Evolutionary conservation across 1,284 basidiomycete genomes (phyloP).

Genomic region (Ustilago sp.): DNA sequence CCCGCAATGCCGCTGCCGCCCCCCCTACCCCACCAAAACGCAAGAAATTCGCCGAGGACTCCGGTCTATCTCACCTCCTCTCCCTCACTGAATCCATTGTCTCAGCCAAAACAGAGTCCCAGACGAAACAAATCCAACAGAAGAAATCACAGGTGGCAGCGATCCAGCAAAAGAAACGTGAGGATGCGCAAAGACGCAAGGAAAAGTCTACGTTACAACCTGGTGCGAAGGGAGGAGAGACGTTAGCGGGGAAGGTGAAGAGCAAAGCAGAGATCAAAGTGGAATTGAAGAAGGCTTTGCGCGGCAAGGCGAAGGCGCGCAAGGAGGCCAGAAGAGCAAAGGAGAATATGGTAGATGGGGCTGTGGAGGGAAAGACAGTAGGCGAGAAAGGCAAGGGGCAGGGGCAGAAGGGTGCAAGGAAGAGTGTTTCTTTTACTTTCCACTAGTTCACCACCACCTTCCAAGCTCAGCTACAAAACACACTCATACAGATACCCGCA

Average conservation of each 20-base stretch:
- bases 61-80: conserved; percentile 39
- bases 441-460: conserved; percentile 5
- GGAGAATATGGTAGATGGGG: not conserved
- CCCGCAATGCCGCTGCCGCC: conserved; percentile 4
- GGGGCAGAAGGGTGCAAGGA: conserved; percentile 15
- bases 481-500: conserved; percentile 1
- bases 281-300: conserved; percentile 23
- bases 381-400: not conserved
- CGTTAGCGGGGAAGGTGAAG: conserved; percentile 9
- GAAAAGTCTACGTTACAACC: conserved; percentile 2
- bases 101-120: conserved; percentile 17
- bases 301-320: conserved; percentile 30
- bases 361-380: not conserved
- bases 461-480: not conserved
- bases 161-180: conserved; percentile 14
- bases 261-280: conserved; percentile 48
- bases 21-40: not conserved
- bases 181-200: conserved; percentile 7
- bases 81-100: conserved; percentile 42
- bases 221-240: not conserved
- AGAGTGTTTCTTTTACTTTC: conserved; percentile 43
- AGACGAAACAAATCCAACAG: conserved; percentile 15
- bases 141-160: conserved; percentile 27
- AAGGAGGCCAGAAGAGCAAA: conserved; percentile 28
- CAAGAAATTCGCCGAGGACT: conserved; percentile 37